Evolutionary conservation across 2,329 filamentous ascomycete species (phyloP).

Genomic region (Laburnicola sp.): DNA sequence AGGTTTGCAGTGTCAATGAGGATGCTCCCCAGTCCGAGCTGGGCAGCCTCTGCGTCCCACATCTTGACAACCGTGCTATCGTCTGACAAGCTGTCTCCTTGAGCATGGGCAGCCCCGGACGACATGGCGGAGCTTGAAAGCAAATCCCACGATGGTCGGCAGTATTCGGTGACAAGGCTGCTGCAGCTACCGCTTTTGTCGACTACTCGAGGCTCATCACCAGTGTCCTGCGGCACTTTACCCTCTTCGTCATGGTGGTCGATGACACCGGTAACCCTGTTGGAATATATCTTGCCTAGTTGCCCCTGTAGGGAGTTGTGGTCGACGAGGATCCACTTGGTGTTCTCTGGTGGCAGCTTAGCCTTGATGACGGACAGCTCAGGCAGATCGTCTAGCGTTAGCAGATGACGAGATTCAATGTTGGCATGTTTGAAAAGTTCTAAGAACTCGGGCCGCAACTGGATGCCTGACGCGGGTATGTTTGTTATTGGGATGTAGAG

Average conservation of each 20-base stretch:
- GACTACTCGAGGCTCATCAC: constrained; percentile 62
- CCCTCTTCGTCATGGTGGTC: constrained; percentile 80
- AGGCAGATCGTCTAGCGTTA: constrained; percentile 65
- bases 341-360: constrained; percentile 57
- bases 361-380: constrained; percentile 55
- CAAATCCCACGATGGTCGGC: constrained; percentile 60
- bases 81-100: constrained; percentile 43
- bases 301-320: constrained; percentile 73
- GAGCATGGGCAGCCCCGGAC: constrained; percentile 44
- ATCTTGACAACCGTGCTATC: constrained; percentile 40
- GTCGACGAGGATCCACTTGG: constrained; percentile 75
- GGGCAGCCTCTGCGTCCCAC: constrained; percentile 64
- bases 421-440: constrained; percentile 66
- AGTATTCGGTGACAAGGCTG: constrained; percentile 68
- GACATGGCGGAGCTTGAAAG: constrained; percentile 49
- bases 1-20: constrained; percentile 74
- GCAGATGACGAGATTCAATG: constrained; percentile 62
- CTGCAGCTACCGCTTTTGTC: constrained; percentile 72
- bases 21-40: constrained; percentile 69
- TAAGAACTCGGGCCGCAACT: constrained; percentile 71
- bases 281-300: constrained; percentile 58
- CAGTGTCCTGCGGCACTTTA: constrained; percentile 52
- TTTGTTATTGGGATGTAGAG: constrained; percentile 75
- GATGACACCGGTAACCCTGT: constrained; percentile 65
- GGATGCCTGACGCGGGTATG: constrained; percentile 67